Evolutionary conservation across 495 filamentous ascomycete species (phyloP), one percentile per base, ranked within the genome.

Genomic region (Chaetomium fimeti): DNA sequence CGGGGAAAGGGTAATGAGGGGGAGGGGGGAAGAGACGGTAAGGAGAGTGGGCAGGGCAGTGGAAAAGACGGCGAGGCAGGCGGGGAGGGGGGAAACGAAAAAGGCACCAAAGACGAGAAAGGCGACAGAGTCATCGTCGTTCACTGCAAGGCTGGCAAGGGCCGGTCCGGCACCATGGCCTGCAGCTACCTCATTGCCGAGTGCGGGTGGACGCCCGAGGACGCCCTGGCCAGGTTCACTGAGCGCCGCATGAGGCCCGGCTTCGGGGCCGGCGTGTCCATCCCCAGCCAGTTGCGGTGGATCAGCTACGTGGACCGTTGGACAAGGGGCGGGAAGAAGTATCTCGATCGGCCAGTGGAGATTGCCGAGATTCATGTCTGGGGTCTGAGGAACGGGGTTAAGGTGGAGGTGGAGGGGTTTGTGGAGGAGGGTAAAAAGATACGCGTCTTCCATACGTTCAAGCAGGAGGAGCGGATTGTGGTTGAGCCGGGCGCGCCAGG

Each of bases 111-210:
- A 15, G 7, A n/a, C 15, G 43, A 1, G 1, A 47, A 47, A n/a
- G 8, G 3, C 15, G 57, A 74, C 72, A 80, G 91, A 25, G 89
- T 96, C 1, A 88, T 88, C 1, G 93, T 98, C 7, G 91, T 98
- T 13, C 94, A 98, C 74, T 98, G 94, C 78, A 98, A 97, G 75
- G 94, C 94, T 2, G 94, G 94, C 3, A 98, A 98, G 75, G 94
- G 94, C 1, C 82, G 94, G 52, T 94, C 90, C 62, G 94, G 94
- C n/a, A 96, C 91, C 0, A 84, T 92, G 70, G 87, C 88, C 24
- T 93, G 90, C 70, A 87, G 87, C 61, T 98, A 97, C 72, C 78
- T 98, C 54, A 95, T 98, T 64, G 86, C 89, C 22, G 89, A 98
- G 72, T 88, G 92, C 67, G 91, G 90, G 22, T 97, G 93, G 93